These are phyloP conservation scores for Pyrus hybrid DNA, from an alignment of 331 rosid species.

Conservation along the genomic window DNA sequence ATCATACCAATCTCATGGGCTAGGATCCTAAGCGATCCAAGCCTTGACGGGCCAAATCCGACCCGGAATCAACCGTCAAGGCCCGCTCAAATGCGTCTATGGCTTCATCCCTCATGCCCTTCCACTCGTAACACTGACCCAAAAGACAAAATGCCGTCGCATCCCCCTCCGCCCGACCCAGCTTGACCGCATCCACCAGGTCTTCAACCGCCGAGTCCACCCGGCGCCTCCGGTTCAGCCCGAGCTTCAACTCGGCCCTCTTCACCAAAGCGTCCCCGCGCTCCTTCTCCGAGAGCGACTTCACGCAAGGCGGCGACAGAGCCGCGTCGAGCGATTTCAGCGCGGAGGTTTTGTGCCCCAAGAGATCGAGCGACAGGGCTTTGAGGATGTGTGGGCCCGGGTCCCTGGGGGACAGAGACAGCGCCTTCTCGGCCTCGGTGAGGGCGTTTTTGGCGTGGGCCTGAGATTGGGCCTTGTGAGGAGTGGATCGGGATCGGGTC, in stretches of 20 bases:
- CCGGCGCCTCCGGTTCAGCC: slow-evolving; percentile 38
- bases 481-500: slow-evolving; percentile 38
- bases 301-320: slow-evolving; percentile 36
- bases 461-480: slow-evolving; percentile 16
- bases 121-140: slow-evolving; percentile 66
- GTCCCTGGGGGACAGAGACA: slow-evolving; percentile 40
- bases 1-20: neutral
- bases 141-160: slow-evolving; percentile 36
- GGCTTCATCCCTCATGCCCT: slow-evolving; percentile 38
- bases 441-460: slow-evolving; percentile 52
- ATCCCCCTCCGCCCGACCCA: slow-evolving; percentile 11
- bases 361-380: slow-evolving; percentile 32
- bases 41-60: slow-evolving; percentile 21
- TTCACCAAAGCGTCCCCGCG: slow-evolving; percentile 34
- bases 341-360: slow-evolving; percentile 40
- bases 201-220: slow-evolving; percentile 65
- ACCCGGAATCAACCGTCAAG: slow-evolving; percentile 30
- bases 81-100: slow-evolving; percentile 34
- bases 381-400: slow-evolving; percentile 51
- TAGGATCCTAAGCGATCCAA: slow-evolving; percentile 22
- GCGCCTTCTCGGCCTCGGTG: slow-evolving; percentile 36
- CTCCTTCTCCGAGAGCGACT: slow-evolving; percentile 27
- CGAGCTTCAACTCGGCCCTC: slow-evolving; percentile 55
- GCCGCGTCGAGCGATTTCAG: slow-evolving; percentile 37
- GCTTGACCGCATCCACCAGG: slow-evolving; percentile 27